A percentile compares a stretch with the other conserved stretches of the same genome.
Conservation (phyloP, 768 basidiomycete genomes). For the Inosperma sp. region DNA sequence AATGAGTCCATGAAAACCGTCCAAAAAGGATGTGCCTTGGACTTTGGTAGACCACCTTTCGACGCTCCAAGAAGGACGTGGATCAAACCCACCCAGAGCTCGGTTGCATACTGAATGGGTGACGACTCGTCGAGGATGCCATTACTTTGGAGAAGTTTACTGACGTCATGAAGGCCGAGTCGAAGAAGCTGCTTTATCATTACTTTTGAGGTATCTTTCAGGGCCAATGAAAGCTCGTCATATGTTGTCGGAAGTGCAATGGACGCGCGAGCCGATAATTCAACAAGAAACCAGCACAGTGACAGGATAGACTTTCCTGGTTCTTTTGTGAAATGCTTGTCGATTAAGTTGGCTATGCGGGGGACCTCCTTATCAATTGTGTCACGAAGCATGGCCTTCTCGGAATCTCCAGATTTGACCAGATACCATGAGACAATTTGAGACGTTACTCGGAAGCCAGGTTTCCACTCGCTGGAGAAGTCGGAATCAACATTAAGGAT, state of each 20-base stretch:
- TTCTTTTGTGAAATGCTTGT: slow-evolving; percentile 30
- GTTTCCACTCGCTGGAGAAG: slow-evolving; percentile 34
- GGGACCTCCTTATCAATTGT: slow-evolving; percentile 35
- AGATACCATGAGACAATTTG: slow-evolving; percentile 47
- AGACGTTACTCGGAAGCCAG: slow-evolving; percentile 36
- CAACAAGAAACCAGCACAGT: slow-evolving; percentile 62
- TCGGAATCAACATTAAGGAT: slow-evolving; percentile 33
- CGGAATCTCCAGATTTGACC: slow-evolving; percentile 31
- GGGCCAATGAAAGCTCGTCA: slow-evolving; percentile 8
- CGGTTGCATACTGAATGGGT: slow-evolving; percentile 43
- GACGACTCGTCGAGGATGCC: slow-evolving; percentile 33
- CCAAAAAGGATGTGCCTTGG: slow-evolving; percentile 42
- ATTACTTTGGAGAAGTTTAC: slow-evolving; percentile 36
- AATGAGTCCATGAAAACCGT: slow-evolving; percentile 35
- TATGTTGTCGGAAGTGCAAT: slow-evolving; percentile 14
- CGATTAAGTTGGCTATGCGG: slow-evolving; percentile 36
- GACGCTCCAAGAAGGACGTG: slow-evolving; percentile 42
- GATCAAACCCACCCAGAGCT: slow-evolving; percentile 73
- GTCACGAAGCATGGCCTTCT: slow-evolving; percentile 25
- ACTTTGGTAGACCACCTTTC: slow-evolving; percentile 12
- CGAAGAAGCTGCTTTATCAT: slow-evolving; percentile 51
- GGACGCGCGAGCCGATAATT: slow-evolving; percentile 43
- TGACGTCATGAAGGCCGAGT: slow-evolving; percentile 46
- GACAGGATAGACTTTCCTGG: slow-evolving; percentile 39
- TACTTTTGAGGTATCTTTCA: slow-evolving; percentile 20